These are phyloP conservation scores for Hondaea fermentalgiana DNA, from an alignment of 108 stramenopile species.

Conservation along the genomic window DNA sequence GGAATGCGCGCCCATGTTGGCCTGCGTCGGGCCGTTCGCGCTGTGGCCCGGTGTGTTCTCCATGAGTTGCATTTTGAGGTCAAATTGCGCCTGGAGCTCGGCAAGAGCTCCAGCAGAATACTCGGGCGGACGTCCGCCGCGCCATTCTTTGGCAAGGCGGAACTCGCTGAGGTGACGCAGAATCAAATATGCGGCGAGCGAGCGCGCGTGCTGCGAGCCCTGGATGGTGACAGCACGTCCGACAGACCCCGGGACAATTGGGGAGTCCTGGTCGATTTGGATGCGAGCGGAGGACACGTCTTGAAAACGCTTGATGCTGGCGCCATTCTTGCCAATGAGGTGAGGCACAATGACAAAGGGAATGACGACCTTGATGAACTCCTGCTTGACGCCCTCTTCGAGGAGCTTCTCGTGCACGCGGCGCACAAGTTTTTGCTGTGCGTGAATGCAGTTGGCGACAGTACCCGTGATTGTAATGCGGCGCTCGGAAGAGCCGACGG, in stretches of 20 bases:
- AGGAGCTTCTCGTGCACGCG: background rate
- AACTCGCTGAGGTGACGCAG: background rate
- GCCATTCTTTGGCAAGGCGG: background rate
- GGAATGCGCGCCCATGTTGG: no score
- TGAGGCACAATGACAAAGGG: background rate
- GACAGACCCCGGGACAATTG: background rate
- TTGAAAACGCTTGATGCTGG: slow-evolving; percentile 4
- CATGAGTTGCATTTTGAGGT: background rate
- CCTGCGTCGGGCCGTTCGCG: background rate
- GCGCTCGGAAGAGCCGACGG: background rate
- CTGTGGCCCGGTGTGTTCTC: background rate
- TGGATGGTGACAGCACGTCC: background rate
- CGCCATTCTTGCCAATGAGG: background rate
- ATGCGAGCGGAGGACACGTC: background rate
- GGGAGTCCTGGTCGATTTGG: background rate
- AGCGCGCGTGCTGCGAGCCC: background rate
- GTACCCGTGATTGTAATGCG: background rate
- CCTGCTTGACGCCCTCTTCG: background rate
- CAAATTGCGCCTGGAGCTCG: background rate
- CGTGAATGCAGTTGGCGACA: background rate
- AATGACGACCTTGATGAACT: slow-evolving; percentile 10
- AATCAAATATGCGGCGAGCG: background rate
- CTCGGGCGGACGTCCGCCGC: background rate
- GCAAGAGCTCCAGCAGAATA: background rate
- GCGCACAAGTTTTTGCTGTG: background rate